phyloP scores from a whole-genome alignment of 345 rosid genomes.

The Zanthoxylum bungeanum region DNA sequence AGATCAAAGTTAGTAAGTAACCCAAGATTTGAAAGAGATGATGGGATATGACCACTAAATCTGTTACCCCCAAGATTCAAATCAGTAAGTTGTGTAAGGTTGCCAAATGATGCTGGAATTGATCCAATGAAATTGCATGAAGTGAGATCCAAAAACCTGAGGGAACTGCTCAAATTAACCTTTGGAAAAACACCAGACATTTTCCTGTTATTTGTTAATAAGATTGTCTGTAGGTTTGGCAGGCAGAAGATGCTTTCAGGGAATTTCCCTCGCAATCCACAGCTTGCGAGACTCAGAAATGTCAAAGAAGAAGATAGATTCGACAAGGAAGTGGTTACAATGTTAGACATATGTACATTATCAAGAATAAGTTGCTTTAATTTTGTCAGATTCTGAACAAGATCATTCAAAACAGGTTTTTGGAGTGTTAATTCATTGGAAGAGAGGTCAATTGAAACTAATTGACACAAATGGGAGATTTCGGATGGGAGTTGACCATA shows the following conservation, averaged over 20 bases:
- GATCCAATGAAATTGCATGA: background rate
- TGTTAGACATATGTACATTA: background rate
- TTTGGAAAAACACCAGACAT: conserved; percentile 7
- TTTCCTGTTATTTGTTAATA: background rate
- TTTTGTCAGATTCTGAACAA: background rate
- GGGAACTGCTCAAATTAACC: conserved; percentile 14
- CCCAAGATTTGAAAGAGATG: background rate
- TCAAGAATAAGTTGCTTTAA: background rate
- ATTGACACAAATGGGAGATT: background rate
- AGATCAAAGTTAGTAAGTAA: background rate
- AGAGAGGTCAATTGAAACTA: background rate
- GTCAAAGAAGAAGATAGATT: conserved; percentile 5
- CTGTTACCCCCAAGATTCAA: background rate
- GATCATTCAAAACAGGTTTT: too few relatives aligned
- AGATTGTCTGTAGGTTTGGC: background rate
- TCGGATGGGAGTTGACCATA: background rate
- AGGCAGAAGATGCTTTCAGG: background rate
- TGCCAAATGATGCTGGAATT: background rate
- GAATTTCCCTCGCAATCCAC: conserved; percentile 13
- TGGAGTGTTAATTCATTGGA: too few relatives aligned
- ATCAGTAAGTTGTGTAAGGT: background rate
- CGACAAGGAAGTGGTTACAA: background rate
- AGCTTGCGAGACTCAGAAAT: background rate
- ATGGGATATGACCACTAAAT: conserved; percentile 24
- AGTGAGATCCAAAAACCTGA: background rate